phyloP scores from a whole-genome alignment of 2,329 filamentous ascomycete species.

The Fusarium domesticum region DNA sequence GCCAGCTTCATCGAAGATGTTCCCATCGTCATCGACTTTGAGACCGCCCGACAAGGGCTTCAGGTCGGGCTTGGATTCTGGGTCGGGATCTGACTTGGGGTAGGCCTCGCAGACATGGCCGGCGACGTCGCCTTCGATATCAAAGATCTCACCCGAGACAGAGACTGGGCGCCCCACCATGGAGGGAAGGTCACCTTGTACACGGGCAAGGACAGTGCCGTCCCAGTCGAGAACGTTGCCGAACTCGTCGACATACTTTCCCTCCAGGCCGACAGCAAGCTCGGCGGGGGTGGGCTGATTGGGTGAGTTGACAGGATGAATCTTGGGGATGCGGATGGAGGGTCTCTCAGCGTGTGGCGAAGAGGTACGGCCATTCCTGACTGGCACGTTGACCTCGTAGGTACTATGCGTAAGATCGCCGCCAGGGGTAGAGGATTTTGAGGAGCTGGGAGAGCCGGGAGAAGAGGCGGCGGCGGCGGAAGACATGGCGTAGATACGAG shows the following conservation, averaged over 20 bases:
- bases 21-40: conserved; percentile 55
- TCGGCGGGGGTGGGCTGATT: conserved; percentile 32
- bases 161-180: conserved; percentile 51
- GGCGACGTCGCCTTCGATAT: conserved; percentile 74
- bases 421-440: conserved; percentile 16
- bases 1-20: conserved; percentile 56
- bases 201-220: conserved; percentile 50
- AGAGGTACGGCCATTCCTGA: conserved; percentile 16
- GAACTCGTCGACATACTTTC: conserved; percentile 51
- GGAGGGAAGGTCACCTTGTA: conserved; percentile 52
- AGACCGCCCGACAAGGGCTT: conserved; percentile 51
- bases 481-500: conserved; percentile 3
- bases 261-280: conserved; percentile 43
- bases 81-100: neutral
- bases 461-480: neutral
- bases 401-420: conserved; percentile 27
- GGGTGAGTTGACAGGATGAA: conserved; percentile 37
- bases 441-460: neutral
- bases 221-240: conserved; percentile 51
- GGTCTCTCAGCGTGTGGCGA: conserved; percentile 16
- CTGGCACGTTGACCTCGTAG: conserved; percentile 26
- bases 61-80: conserved; percentile 46
- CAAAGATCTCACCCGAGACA: conserved; percentile 55
- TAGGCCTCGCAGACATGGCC: conserved; percentile 67
- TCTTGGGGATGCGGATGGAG: conserved; percentile 39